Percentiles rank a stretch among this genome's conserved stretches.
Conservation (phyloP, 106 monocot genomes). For the Cymbidium sinense region DNA sequence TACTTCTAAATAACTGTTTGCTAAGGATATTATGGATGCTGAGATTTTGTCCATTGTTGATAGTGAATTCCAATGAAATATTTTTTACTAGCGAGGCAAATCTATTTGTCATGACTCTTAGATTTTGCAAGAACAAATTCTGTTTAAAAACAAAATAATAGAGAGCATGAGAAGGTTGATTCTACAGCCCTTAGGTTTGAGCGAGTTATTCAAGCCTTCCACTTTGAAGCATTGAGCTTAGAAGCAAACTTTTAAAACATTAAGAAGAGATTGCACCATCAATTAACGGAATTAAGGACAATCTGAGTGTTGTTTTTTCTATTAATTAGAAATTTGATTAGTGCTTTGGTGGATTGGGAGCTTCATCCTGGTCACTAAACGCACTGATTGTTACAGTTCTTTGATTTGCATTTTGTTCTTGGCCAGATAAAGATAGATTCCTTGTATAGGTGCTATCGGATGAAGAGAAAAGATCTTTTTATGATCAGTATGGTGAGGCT, state of each 20-base stretch:
- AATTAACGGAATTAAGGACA: not conserved
- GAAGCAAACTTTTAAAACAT: not conserved
- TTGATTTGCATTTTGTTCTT: constrained; percentile 9
- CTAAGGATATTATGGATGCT: no score
- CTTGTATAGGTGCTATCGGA: constrained; percentile 91
- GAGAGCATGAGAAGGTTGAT: not conserved
- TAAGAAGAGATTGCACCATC: not conserved
- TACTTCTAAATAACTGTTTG: no score
- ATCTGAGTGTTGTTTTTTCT: not conserved
- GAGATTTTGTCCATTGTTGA: no score
- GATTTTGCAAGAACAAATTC: no score
- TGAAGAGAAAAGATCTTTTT: constrained; percentile 83
- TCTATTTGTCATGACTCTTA: no score
- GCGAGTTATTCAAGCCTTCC: not conserved
- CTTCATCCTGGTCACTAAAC: not conserved
- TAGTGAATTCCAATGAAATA: no score
- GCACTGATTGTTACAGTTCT: not conserved
- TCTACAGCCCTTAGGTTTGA: not conserved
- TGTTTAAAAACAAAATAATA: not conserved
- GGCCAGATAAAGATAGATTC: constrained; percentile 16
- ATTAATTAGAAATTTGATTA: not conserved
- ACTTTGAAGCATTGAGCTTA: not conserved
- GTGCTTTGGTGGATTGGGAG: not conserved
- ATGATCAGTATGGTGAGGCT: constrained; percentile 83
- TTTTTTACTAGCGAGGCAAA: no score